Base-by-base conservation (phyloP, 2,329 filamentous ascomycete genomes). In the Aspergillus amoenus region DNA sequence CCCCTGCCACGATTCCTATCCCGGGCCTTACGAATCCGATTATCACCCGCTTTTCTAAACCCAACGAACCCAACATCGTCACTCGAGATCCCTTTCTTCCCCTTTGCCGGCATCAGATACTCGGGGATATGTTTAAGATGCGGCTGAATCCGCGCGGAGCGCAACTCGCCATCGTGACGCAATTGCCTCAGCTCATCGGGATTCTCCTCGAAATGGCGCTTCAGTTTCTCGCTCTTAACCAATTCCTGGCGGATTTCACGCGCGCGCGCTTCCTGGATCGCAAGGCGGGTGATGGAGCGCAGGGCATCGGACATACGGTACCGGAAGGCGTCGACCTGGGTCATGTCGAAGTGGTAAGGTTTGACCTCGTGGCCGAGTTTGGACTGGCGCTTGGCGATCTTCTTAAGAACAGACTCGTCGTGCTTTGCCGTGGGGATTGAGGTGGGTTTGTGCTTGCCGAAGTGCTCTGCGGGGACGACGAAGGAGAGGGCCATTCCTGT, bases 401-500 rank as follows among this genome's bases (percentile, higher is more conserved):
- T 91, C 22, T 84, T 83, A 34, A 99, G 78, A 1, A 96, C 83
- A 69, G 88, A 87, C 71, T 97, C 94, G 69, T 99, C 93, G 60
- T 93, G 83, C 71, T 90, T 89, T 11, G 88, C 83, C 21, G 88
- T 86, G 44, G 87, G 78, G 61, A 93, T 85, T 48, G 84, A 87
- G 0, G 93, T 97, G 1, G 93, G 88, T 68, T 91, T 90, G 78
- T 97, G 93, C 74, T 96, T 96, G 65, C 90, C 86, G 75, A 89
- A 96, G 45, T 88, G 83, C 0, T 91, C 87, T 50, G 86, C 82
- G 8, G 94, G 93, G 3, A 99, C 84, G 51, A 96, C 90, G 73
- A 99, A 97, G 9, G 92, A 96, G n/a, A 99, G 82, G 0, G 94
- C 92, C 84, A 96, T 97, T 58, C 94, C 94, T 1, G 89, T 87